These are phyloP conservation scores for Silene conica DNA, from an alignment of 148 eudicot species.

Conservation along the genomic window DNA sequence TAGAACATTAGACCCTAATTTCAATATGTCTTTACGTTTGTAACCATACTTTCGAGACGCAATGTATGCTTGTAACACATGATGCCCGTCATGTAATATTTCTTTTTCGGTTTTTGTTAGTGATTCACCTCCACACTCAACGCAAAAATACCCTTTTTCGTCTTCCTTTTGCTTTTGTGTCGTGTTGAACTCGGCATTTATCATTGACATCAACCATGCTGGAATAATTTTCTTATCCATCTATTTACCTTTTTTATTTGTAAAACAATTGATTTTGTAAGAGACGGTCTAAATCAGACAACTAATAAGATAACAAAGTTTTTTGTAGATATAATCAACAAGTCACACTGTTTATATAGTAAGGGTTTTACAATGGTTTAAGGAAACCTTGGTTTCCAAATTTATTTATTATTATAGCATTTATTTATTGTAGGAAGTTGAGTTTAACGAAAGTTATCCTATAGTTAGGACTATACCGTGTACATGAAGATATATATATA, in stretches of 20 bases:
- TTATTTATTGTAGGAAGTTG: background rate
- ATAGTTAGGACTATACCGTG: too few relatives aligned
- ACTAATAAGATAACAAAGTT: background rate
- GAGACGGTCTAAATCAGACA: background rate
- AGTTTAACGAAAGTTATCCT: too few relatives aligned
- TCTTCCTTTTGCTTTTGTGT: constrained; percentile 3
- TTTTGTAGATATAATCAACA: background rate
- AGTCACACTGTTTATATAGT: background rate
- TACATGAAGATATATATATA: too few relatives aligned
- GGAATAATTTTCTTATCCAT: background rate
- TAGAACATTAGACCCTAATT: background rate
- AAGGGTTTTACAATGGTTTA: background rate
- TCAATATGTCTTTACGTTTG: background rate
- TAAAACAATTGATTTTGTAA: background rate
- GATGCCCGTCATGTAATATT: background rate
- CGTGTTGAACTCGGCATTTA: constrained; percentile 12
- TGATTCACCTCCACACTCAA: background rate
- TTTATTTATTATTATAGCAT: background rate
- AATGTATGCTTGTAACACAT: background rate
- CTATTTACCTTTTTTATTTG: background rate
- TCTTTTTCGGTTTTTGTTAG: background rate
- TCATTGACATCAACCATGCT: constrained; percentile 1
- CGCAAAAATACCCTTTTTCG: constrained; percentile 8
- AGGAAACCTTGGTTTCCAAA: background rate
- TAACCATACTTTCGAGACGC: constrained; percentile 3